Base-by-base conservation (phyloP, 2,329 filamentous ascomycete species). In the Colletotrichum navitas region DNA sequence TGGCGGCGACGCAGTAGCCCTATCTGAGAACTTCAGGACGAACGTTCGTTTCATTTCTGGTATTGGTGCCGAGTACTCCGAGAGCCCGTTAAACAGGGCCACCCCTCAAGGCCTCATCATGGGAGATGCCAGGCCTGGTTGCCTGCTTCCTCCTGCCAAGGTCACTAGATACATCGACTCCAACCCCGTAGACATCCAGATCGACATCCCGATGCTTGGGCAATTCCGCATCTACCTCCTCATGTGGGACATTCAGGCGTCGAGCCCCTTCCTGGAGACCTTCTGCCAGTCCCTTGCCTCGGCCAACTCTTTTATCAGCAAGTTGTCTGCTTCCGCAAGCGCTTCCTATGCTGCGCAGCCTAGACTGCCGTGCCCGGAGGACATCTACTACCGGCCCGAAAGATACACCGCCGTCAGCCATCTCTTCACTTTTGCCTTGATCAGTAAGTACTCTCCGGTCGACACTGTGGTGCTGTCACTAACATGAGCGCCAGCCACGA, bases 151-250 rank as follows among this genome's bases (percentile, higher is more conserved):
- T 3, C 92, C 92, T 2, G 90, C 90, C 51, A 92, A 89, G 80
- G 92, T 91, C 24, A 92, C 91, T 0, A 87, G 93, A 36, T 94
- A 92, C 77, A 88, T 94, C 63, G 93, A 95, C 80, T 90, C 92
- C 4, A 95, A 94, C 76, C 92, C 92, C 0, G 89, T 95, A 52
- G 91, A 94, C 75, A 83, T 94, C 36, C 92, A 95, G 78, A 88
- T 94, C 7, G 93, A 94, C 76, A 93, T 94, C 55, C 93, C 93
- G 1, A 88, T 94, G 80, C 83, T 94, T 7, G 91, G 92, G 34
- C 93, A 95, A 77, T 95, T 94, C 83, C 88, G 91, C 60, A 87
- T 94, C 56, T 94, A 93, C 79, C 86, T 94, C 72, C 87, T 95
- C 72, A 87, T 90, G 72, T 89, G 88, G 76, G 86, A 93, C 76